A percentile compares a stretch with the other conserved stretches of the same genome.
Conservation (phyloP, 768 basidiomycete genomes). For the Rhodotorula kratochvilovae region DNA sequence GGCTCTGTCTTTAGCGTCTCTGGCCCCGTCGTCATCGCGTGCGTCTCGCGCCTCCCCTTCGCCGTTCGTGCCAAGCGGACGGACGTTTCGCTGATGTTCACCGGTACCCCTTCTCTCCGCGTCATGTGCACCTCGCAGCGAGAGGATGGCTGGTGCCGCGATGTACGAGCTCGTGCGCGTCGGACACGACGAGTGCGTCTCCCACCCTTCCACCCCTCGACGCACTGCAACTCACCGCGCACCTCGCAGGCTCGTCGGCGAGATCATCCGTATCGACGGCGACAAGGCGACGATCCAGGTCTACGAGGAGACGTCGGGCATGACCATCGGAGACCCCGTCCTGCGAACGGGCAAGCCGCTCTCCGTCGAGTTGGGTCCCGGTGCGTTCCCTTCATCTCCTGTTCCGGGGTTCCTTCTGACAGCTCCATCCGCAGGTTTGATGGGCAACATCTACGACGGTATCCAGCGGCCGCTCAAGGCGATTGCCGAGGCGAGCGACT, state of each 20-base stretch:
- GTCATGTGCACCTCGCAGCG: neutral
- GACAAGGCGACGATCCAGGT: slow-evolving; percentile 99
- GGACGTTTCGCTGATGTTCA: neutral
- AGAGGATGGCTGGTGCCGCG: slow-evolving; percentile 90
- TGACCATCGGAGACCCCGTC: slow-evolving; percentile 97
- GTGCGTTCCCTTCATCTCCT: slow-evolving; percentile 50
- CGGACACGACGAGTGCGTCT: slow-evolving; percentile 83
- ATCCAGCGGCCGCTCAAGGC: slow-evolving; percentile 56
- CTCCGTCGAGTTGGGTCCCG: slow-evolving; percentile 94
- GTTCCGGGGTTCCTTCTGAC: neutral
- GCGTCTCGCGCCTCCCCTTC: slow-evolving; percentile 17
- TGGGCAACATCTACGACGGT: slow-evolving; percentile 75
- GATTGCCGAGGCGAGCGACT: slow-evolving; percentile 93
- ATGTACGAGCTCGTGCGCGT: slow-evolving; percentile 97
- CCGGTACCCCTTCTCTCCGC: neutral
- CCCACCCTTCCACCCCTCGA: neutral
- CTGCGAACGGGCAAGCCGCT: slow-evolving; percentile 95
- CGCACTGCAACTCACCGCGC: neutral
- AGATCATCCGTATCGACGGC: slow-evolving; percentile 97
- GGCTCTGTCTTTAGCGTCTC: slow-evolving; percentile 92
- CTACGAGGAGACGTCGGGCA: slow-evolving; percentile 98
- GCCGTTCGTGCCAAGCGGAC: neutral
- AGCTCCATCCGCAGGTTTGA: slow-evolving; percentile 62
- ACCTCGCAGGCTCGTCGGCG: slow-evolving; percentile 46
- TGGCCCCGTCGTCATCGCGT: slow-evolving; percentile 92